A percentile compares a stretch with the other conserved stretches of the same genome.
Conservation (phyloP, 768 basidiomycete genomes). For the Tulasnella sp. region DNA sequence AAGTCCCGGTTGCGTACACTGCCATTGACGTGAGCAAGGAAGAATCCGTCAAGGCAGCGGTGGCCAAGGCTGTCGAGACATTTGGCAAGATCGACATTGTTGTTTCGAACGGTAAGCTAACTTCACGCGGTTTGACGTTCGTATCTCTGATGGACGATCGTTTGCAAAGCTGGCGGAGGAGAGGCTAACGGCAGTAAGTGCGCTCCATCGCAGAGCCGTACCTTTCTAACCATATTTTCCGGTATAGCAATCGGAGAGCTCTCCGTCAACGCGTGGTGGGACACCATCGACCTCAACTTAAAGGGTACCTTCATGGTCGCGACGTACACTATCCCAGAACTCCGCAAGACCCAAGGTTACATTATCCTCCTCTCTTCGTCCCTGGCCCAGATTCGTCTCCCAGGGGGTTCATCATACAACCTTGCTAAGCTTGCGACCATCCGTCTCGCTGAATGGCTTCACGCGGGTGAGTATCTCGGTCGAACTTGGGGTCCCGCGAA, state of each 20-base stretch:
- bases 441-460: conserved; percentile 17
- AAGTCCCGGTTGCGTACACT: conserved; percentile 16
- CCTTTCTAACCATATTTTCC: not conserved
- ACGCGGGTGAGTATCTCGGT: not conserved
- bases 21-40: conserved; percentile 20
- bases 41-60: conserved; percentile 24
- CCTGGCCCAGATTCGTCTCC: conserved; percentile 13
- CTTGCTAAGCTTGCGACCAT: conserved; percentile 11
- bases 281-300: conserved; percentile 10
- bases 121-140: not conserved
- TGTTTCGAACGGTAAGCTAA: conserved; percentile 25
- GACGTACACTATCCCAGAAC: conserved; percentile 15
- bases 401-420: conserved; percentile 14
- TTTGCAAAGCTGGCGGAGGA: not conserved
- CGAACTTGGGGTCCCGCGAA: not conserved
- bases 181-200: not conserved
- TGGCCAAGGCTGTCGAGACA: conserved; percentile 22
- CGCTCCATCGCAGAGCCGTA: not conserved
- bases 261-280: conserved; percentile 13
- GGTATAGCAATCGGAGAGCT: not conserved
- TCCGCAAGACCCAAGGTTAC: conserved; percentile 18
- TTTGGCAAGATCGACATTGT: conserved; percentile 27
- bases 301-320: conserved; percentile 18
- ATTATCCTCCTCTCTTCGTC: conserved; percentile 15
- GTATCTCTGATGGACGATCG: not conserved